Base-by-base conservation (phyloP, 148 eudicot genomes). In the Dianthus caryophyllus region DNA sequence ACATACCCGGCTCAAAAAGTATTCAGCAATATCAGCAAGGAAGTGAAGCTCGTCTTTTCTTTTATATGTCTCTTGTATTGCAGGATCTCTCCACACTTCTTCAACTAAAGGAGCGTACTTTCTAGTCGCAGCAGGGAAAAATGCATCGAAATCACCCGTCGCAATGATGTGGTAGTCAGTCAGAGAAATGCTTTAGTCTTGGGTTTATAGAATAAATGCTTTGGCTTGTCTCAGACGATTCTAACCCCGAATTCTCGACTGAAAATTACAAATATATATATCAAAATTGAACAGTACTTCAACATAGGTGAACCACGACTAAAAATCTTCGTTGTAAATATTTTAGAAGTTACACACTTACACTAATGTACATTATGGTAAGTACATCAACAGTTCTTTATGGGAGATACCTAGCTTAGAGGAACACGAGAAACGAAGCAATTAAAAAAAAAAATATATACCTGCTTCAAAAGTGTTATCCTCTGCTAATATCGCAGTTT, bases 51-150 rank as follows among this genome's bases (percentile, higher is more conserved):
- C 99, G 24, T 87, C 82, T 66, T 83, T 95, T 78, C 97, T 83
- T 78, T 56, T 83, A 82, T 76, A 88, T 4, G 97, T 90, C 70
- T 81, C 88, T 73, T 87, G 99, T 75, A 95, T 90, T 54, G 99
- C 96, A 62, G 97, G 89, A 81, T 95, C 99, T 76, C 70, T 88
- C 99, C 99, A 95, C 21, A 95, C 88, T 75, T 95, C 99, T 80
- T 95, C 97, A 71, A 90, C 97, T 66, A 95, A 74, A 21, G 99
- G 99, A 68, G 99, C 97, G 77, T 90, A 90, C 71, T 95, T 97
- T 36, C 99, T 88, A 0, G 97, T 90, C 26, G 97, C 97, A 18
- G 97, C 99, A 14, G 99, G 99, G 62, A 95, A 90, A 71, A 95
- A 90, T 55, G 97, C 96, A 73, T 95, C 99, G 77, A 95, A 81